Base-by-base conservation (phyloP, 2,329 filamentous ascomycete genomes). In the Paramyrothecium roridum region DNA sequence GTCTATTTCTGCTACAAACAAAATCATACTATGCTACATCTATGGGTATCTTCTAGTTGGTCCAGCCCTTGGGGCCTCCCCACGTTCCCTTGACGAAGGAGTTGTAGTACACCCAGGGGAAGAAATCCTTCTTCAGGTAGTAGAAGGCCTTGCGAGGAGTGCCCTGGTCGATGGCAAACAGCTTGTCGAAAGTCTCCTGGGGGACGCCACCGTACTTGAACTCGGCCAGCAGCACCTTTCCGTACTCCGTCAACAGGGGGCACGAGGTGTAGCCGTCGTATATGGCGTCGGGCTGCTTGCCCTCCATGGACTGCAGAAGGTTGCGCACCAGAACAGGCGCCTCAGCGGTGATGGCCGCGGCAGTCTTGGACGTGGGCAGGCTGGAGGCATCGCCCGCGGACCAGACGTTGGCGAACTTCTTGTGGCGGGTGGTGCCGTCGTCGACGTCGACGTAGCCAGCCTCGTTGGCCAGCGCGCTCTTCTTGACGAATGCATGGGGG, bases 71-170 rank as follows among this genome's bases (percentile, higher is more conserved):
- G 0, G 83, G 81, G 7, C 84, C 84, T 21, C 73, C 83, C 84
- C 84, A 87, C 8, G 75, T 81, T 7, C 84, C 84, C 70, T 83
- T 86, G 8, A 87, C 77, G 77, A 85, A 80, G 40, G 75, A 77
- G 40, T 81, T 78, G 53, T 76, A 78, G 68, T 87, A 87, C 3
- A 87, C 84, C 84, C 84, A 87, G 0, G 84, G 84, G 69, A 87
- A 87, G 62, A 87, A 87, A 63, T 86, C 79, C 70, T 84, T 87
- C 74, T 87, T 87, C 48, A 87, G 61, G 61, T 86, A 73, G 60
- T 84, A 87, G 63, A 87, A 87, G 0, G 78, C 72, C 3, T 78
- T 76, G 3, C 83, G 76, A 2, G 84, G 84, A 11, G 70, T 69
- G 0, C 67, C 76, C 67, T 87, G 84, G 61, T 87, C 82, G 8